Base-by-base conservation (phyloP, 73 alveolate species). In the Paramecium pentaurelia region DNA sequence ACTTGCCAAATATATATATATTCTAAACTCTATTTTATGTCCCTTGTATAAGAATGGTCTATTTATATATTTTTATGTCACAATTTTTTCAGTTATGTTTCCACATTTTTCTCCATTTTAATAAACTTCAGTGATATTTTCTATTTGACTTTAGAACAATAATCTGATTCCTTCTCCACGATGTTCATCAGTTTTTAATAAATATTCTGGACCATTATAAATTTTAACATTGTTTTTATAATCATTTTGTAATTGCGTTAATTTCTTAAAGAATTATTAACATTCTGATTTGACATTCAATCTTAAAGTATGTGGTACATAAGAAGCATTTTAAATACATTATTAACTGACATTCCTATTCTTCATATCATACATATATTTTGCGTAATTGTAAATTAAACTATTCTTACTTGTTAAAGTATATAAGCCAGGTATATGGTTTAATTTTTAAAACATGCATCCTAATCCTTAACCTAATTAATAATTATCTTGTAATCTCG, bases 131-230 rank as follows among this genome's bases (percentile, higher is more conserved):
- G 91, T 80, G 49, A 80, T 20, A 80, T 80, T 80, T 10, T 47
- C 49, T 2, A 80, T 47, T 49, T 80, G 10, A 16, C 34, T 47
- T 49, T 40, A 10, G 44, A 80, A 80, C 16, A 80, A 25, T 80
- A 80, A 80, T 80, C 77, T 80, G 8, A 80, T 80, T 44, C 91
- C 91, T 80, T 80, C 91, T 49, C 91, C 91, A 38, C 91, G 49
- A 47, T 80, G 91, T 47, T 80, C 91, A 80, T 80, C 91, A 10
- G 91, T 80, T 28, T 80, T 80, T 47, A 80, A 80, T 22, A 80
- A 47, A 45, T 18, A 80, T 2, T 80, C 91, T 44, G 91, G 91
- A 9, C 91, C 91, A 25, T 80, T 27, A 80, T 40, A 80, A 9
- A n/a, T 9, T 37, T 73, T 73, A 36, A 40, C 22, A 73, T 73